Evolutionary conservation across 495 filamentous ascomycete genomes (phyloP).

Genomic region (Wilcoxina mikolae): DNA sequence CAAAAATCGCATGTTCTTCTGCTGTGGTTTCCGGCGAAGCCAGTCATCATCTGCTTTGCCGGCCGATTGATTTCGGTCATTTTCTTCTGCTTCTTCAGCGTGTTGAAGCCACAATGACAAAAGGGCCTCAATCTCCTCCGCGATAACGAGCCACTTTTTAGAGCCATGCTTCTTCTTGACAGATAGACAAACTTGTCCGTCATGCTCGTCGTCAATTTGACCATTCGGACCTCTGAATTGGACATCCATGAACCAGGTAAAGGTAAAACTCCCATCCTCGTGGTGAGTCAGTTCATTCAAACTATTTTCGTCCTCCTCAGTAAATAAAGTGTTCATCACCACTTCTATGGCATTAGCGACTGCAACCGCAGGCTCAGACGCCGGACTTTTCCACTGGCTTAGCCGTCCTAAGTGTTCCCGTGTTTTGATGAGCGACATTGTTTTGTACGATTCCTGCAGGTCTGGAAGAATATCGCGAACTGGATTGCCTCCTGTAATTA

Average conservation of each 20-base stretch:
- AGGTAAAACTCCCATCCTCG: too few relatives aligned
- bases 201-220: background rate
- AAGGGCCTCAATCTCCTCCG: slow-evolving; percentile 10
- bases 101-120: slow-evolving; percentile 13
- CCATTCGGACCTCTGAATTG: background rate
- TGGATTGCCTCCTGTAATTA: background rate
- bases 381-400: slow-evolving; percentile 5
- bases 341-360: slow-evolving; percentile 10
- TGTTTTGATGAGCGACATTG: background rate
- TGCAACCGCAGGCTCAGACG: slow-evolving; percentile 4
- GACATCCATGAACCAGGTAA: background rate
- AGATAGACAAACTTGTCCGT: background rate
- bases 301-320: background rate
- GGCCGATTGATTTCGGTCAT: background rate
- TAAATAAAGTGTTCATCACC: slow-evolving; percentile 11
- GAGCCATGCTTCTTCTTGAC: background rate
- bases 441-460: background rate
- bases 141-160: slow-evolving; percentile 4
- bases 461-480: too few relatives aligned
- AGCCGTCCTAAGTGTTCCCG: slow-evolving; percentile 6
- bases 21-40: slow-evolving; percentile 1
- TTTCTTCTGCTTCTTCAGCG: background rate
- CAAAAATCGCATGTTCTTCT: slow-evolving; percentile 2
- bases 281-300: background rate
- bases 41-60: background rate